phyloP scores from a whole-genome alignment of 2,329 filamentous ascomycete genomes.

The Cercospora janseana region DNA sequence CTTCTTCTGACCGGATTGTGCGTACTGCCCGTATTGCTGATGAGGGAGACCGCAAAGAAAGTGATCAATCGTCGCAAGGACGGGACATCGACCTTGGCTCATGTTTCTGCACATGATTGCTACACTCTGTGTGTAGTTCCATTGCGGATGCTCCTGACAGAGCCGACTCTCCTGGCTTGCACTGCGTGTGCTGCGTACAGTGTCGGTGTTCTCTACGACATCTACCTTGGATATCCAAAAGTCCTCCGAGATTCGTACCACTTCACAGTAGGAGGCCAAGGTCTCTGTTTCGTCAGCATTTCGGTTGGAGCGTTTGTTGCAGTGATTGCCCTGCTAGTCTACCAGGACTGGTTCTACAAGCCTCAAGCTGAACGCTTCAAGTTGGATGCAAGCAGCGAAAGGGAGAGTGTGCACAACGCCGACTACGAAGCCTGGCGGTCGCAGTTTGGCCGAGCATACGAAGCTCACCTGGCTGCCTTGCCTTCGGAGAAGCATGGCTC shows the following conservation, averaged over 20 bases:
- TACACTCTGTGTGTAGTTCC: constrained; percentile 17
- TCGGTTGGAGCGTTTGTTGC: constrained; percentile 34
- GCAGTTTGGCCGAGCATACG: background rate
- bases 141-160: constrained; percentile 29
- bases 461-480: background rate
- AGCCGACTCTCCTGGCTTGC: constrained; percentile 32
- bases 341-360: constrained; percentile 34
- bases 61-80: constrained; percentile 41
- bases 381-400: constrained; percentile 14
- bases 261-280: constrained; percentile 36
- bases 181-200: constrained; percentile 20
- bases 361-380: constrained; percentile 22
- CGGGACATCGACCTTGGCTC: background rate
- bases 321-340: constrained; percentile 32
- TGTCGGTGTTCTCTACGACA: constrained; percentile 28
- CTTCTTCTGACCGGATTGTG: constrained; percentile 40
- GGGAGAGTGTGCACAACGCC: constrained; percentile 7
- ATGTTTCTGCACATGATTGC: constrained; percentile 29
- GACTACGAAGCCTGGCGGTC: background rate
- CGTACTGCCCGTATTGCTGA: constrained; percentile 40
- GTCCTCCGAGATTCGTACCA: constrained; percentile 29
- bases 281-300: constrained; percentile 39
- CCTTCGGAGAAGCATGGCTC: background rate
- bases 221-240: constrained; percentile 24
- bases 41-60: constrained; percentile 54